A percentile compares a stretch with the other conserved stretches of the same genome.
Conservation (phyloP, 257 asterid species). For the Nicotiana tabacum region DNA sequence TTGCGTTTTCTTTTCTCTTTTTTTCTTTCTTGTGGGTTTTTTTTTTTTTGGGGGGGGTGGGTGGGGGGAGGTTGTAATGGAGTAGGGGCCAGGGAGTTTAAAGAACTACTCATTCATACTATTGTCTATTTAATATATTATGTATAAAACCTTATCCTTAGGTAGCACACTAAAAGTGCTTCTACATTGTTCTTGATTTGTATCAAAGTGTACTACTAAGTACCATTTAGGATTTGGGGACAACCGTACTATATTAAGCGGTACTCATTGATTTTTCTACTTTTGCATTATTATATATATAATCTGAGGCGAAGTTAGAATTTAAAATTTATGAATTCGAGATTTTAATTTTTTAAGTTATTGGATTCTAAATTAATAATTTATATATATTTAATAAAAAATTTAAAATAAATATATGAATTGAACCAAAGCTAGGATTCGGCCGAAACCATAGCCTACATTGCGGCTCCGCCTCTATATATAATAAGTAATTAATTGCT, state of each 20-base stretch:
- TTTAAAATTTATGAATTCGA: accelerated
- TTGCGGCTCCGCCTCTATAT: too few relatives aligned
- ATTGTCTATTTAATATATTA: background rate
- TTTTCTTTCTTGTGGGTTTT: too few relatives aligned
- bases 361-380: too few relatives aligned
- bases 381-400: too few relatives aligned
- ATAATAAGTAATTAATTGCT: background rate
- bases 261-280: background rate
- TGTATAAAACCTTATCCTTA: background rate
- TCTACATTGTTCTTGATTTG: background rate
- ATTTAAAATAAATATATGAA: too few relatives aligned
- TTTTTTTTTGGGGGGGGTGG: too few relatives aligned
- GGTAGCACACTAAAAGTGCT: background rate
- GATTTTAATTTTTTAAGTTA: too few relatives aligned
- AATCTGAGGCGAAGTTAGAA: accelerated
- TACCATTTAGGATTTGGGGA: background rate
- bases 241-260: background rate
- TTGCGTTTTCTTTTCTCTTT: background rate
- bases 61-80: background rate
- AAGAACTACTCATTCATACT: background rate
- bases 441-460: too few relatives aligned
- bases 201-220: background rate
- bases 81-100: background rate
- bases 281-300: too few relatives aligned
- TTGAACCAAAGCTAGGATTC: too few relatives aligned